A percentile compares a stretch with the other conserved stretches of the same genome.
Evolutionary conservation across 805 yeast species (phyloP).

Genomic region (Metschnikowia proteae): DNA sequence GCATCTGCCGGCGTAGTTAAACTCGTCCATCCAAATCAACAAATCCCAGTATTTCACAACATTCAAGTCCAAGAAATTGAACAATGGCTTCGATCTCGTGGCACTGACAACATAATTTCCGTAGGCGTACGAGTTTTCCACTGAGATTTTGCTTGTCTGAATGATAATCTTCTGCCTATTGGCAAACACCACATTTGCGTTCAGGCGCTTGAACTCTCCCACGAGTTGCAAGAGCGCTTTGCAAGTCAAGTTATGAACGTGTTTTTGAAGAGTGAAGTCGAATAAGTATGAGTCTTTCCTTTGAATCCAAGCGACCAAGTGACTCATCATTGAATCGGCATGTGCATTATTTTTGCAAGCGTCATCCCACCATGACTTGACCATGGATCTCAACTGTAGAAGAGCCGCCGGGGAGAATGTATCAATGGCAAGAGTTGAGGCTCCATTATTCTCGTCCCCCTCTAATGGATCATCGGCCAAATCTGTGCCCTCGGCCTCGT

Average conservation of each 20-base stretch:
- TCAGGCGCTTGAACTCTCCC: slow-evolving; percentile 73
- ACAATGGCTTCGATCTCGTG: slow-evolving; percentile 74
- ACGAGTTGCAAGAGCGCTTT: slow-evolving; percentile 77
- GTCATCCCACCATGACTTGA: slow-evolving; percentile 91
- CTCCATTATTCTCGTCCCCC: slow-evolving; percentile 37
- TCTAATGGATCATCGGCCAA: slow-evolving; percentile 47
- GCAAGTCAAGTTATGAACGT: slow-evolving; percentile 80
- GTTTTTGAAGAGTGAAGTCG: slow-evolving; percentile 77
- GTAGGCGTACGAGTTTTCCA: slow-evolving; percentile 86
- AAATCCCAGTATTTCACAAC: slow-evolving; percentile 86
- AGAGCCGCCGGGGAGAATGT: slow-evolving; percentile 77
- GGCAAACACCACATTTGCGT: slow-evolving; percentile 78
- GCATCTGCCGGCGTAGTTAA: slow-evolving; percentile 75
- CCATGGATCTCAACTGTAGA: slow-evolving; percentile 63
- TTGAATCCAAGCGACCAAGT: slow-evolving; percentile 83
- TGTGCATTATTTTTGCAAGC: slow-evolving; percentile 63
- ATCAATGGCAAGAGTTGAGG: slow-evolving; percentile 67
- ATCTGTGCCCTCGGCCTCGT: slow-evolving; percentile 86
- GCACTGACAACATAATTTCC: slow-evolving; percentile 80
- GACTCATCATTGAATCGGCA: slow-evolving; percentile 81
- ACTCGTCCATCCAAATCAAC: slow-evolving; percentile 92
- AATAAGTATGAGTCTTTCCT: slow-evolving; percentile 67
- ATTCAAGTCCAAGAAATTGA: slow-evolving; percentile 72
- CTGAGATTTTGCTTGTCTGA: slow-evolving; percentile 69
- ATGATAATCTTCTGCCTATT: slow-evolving; percentile 70